Evolutionary conservation across 371 early-diverging fungal species (phyloP).

Genomic region (Apophysomyces trapeziformis): DNA sequence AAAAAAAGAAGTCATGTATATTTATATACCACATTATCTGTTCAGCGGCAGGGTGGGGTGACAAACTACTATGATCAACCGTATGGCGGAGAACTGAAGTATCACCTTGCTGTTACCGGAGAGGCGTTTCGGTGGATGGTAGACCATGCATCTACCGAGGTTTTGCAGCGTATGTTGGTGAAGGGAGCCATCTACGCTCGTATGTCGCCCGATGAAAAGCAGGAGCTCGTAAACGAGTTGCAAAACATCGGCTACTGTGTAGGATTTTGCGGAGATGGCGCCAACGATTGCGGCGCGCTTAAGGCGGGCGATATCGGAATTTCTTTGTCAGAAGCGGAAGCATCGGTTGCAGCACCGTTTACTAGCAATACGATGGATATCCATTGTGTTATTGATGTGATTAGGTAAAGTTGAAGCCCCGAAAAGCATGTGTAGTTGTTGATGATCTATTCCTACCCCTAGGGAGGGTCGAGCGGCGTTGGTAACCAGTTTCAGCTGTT

Average conservation of each 20-base stretch:
- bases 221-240: slow-evolving; percentile 86
- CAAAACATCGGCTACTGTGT: slow-evolving; percentile 91
- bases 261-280: slow-evolving; percentile 99
- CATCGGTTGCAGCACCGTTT: slow-evolving; percentile 98
- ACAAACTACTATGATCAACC: slow-evolving; percentile 20
- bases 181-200: slow-evolving; percentile 96
- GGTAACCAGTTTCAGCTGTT: slow-evolving; percentile 96
- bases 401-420: slow-evolving; percentile 58
- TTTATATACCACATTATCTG: neutral
- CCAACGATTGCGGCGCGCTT: slow-evolving; percentile 99
- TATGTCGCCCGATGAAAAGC: slow-evolving; percentile 99
- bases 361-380: slow-evolving; percentile 90
- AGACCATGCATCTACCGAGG: slow-evolving; percentile 75
- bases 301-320: slow-evolving; percentile 98
- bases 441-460: slow-evolving; percentile 13
- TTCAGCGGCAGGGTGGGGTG: slow-evolving; percentile 16
- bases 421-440: neutral
- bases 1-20: slow-evolving; percentile 8
- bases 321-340: slow-evolving; percentile 96
- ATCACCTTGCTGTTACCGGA: slow-evolving; percentile 90
- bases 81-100: slow-evolving; percentile 33
- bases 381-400: slow-evolving; percentile 89
- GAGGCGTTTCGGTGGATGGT: slow-evolving; percentile 95
- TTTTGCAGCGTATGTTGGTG: slow-evolving; percentile 81
- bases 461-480: slow-evolving; percentile 98